Percentiles rank a stretch among this genome's conserved stretches.
These are phyloP conservation scores for Stenocarpella maydis DNA, from an alignment of 2,329 filamentous ascomycete species.

Conservation along the genomic window DNA sequence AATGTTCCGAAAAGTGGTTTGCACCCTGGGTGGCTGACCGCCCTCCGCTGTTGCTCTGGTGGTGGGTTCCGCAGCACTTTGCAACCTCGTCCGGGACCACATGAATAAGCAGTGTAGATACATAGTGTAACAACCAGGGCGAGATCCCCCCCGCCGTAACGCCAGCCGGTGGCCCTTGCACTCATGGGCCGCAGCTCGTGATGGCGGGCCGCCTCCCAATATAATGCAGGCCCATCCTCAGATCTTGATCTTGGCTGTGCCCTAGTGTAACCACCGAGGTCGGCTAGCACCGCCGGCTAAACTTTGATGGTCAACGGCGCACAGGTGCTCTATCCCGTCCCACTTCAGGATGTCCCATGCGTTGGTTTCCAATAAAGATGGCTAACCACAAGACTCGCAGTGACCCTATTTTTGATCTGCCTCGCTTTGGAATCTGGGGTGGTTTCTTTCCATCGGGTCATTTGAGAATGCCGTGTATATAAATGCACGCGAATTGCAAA, in stretches of 20 bases:
- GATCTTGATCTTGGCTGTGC: conserved; percentile 1
- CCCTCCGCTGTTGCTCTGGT: background rate
- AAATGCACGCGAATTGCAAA: too few species aligned
- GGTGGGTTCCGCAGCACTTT: background rate
- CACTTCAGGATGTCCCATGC: too few species aligned
- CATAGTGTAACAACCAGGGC: too few species aligned
- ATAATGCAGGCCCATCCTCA: background rate
- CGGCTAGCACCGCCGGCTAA: background rate
- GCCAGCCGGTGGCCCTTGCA: background rate
- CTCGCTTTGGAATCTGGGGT: too few species aligned
- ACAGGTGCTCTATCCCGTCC: background rate
- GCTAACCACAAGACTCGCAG: too few species aligned
- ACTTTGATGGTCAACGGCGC: background rate
- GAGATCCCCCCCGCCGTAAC: background rate
- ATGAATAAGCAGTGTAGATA: too few species aligned
- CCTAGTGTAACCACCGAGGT: background rate
- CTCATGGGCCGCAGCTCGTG: background rate
- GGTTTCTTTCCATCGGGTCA: too few species aligned
- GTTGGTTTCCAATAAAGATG: too few species aligned
- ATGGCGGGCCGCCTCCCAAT: background rate
- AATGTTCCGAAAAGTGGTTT: background rate
- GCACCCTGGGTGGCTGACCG: background rate
- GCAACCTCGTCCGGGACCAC: background rate
- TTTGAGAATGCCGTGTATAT: too few species aligned
- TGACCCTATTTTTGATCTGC: too few species aligned